phyloP scores from a whole-genome alignment of 306 rosid species.

The Cercis canadensis region DNA sequence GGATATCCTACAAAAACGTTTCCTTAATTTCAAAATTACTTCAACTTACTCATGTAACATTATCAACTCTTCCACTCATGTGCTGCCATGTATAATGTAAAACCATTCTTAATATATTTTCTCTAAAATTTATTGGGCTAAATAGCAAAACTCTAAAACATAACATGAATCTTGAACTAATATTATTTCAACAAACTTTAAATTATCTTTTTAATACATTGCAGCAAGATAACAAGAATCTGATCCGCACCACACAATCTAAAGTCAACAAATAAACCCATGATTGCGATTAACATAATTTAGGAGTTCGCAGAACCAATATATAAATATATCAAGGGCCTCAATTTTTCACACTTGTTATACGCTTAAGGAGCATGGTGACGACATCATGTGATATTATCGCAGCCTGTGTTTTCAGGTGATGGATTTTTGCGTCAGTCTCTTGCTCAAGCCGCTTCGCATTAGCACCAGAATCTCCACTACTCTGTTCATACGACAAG shows the following conservation, averaged over 20 bases:
- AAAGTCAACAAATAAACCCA: constrained; percentile 36
- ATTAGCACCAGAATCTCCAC: constrained; percentile 97
- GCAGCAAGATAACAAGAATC: constrained; percentile 34
- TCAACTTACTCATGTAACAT: too few species aligned
- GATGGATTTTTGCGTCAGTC: constrained; percentile 70
- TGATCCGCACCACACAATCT: constrained; percentile 38
- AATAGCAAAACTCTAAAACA: too few species aligned
- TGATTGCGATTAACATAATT: constrained; percentile 36
- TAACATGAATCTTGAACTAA: constrained; percentile 1
- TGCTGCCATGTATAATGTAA: too few species aligned
- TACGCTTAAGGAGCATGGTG: constrained; percentile 78
- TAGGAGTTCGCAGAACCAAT: constrained; percentile 27
- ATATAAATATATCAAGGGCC: constrained; percentile 34
- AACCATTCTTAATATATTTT: too few species aligned
- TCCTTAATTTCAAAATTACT: too few species aligned
- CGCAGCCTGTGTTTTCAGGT: constrained; percentile 64
- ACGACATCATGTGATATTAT: constrained; percentile 79
- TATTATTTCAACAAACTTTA: constrained; percentile 24
- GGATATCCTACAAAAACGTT: too few species aligned
- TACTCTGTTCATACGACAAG: constrained; percentile 56
- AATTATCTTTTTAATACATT: constrained; percentile 37
- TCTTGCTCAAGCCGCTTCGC: constrained; percentile 91
- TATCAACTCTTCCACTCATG: too few species aligned
- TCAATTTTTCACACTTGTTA: constrained; percentile 75
- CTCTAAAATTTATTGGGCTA: too few species aligned